Conservation (phyloP, 1,284 basidiomycete species). For the Austroboletus sp. region DNA sequence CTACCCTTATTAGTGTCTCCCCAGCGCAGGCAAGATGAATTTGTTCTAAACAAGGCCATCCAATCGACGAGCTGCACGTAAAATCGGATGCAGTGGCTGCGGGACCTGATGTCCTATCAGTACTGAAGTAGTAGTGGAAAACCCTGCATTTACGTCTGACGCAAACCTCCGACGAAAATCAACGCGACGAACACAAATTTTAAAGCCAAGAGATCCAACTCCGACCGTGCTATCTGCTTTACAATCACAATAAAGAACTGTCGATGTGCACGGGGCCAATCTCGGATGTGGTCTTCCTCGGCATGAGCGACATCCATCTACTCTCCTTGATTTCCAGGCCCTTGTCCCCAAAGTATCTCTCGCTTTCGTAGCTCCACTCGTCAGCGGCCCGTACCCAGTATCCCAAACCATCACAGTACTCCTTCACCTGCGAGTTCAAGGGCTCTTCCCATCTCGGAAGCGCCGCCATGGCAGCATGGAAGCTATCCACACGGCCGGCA, state of each 20-base stretch:
- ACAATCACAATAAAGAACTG: conserved; percentile 3
- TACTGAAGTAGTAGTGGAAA: too few relatives aligned
- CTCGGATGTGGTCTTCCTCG: not conserved
- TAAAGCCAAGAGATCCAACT: too few relatives aligned
- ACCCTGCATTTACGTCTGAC: too few relatives aligned
- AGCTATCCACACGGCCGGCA: not conserved
- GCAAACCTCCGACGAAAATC: too few relatives aligned
- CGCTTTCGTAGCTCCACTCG: conserved; percentile 28
- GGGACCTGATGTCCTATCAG: too few relatives aligned
- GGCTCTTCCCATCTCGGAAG: conserved; percentile 9
- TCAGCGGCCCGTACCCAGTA: conserved; percentile 16
- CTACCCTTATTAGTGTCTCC: too few relatives aligned
- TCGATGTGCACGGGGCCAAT: conserved; percentile 10
- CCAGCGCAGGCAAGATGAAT: too few relatives aligned
- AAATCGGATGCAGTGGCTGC: too few relatives aligned
- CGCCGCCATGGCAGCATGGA: conserved; percentile 5
- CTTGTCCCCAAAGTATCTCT: conserved; percentile 33
- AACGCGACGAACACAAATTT: too few relatives aligned
- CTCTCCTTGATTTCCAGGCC: conserved; percentile 16
- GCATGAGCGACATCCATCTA: conserved; percentile 11
- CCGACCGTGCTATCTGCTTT: too few relatives aligned
- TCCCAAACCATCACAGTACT: conserved; percentile 18
- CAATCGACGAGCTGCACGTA: too few relatives aligned
- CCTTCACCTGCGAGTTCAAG: conserved; percentile 21
- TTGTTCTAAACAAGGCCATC: too few relatives aligned